Conservation (phyloP, 257 asterid species). For the Solanum pennellii region DNA sequence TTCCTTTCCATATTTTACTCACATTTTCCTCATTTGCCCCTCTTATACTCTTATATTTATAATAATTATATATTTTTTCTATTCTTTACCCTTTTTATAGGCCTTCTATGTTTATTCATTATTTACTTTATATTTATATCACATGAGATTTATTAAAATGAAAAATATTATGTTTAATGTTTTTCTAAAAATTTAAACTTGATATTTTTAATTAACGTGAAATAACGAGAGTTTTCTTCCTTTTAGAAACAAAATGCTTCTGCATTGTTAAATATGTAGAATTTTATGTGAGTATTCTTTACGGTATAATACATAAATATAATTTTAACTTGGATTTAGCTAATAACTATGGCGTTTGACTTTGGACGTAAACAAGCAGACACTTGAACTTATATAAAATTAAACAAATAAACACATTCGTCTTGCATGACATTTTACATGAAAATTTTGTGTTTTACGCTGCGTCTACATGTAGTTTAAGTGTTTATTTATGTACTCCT, state of each 20-base stretch:
- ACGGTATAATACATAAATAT: no score
- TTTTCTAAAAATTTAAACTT: not conserved
- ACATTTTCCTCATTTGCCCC: constrained; percentile 8
- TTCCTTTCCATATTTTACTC: not conserved
- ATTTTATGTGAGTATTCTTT: no score
- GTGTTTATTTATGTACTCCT: no score
- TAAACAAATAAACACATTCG: no score
- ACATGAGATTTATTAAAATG: not conserved
- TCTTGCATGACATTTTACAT: no score
- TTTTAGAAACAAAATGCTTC: not conserved
- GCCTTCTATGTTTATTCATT: not conserved
- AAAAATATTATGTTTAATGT: not conserved
- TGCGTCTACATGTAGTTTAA: no score
- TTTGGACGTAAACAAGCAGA: no score
- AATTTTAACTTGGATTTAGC: no score
- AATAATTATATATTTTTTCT: not conserved
- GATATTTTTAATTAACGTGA: not conserved
- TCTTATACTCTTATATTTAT: not conserved
- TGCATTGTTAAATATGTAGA: not conserved
- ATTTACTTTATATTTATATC: not conserved
- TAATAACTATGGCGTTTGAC: no score
- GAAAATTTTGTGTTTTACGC: no score
- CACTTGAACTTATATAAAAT: no score
- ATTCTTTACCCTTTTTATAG: not conserved
- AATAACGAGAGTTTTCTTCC: not conserved